These are phyloP conservation scores for Glaciozyma martinii DNA, from an alignment of 768 basidiomycete species.

Conservation along the genomic window DNA sequence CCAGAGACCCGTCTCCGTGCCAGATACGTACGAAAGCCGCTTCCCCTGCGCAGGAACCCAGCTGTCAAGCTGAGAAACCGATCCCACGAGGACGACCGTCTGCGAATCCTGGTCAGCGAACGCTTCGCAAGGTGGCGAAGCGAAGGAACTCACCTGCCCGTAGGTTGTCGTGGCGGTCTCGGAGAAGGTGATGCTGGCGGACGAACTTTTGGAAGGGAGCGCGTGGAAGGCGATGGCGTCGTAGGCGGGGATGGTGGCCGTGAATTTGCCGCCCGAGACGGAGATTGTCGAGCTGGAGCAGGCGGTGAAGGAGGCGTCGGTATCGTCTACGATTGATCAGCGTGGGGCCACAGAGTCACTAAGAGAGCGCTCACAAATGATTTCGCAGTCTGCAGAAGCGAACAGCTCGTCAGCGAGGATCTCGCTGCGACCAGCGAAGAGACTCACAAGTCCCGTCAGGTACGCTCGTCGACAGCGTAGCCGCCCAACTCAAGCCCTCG, in stretches of 20 bases:
- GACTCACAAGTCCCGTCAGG: background rate
- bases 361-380: background rate
- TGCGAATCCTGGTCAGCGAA: background rate
- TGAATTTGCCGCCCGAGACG: background rate
- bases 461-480: background rate
- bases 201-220: background rate
- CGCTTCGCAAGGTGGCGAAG: background rate
- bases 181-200: background rate
- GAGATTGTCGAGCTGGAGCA: background rate
- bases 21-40: background rate
- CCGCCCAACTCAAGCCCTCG: background rate
- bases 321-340: no score
- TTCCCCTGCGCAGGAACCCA: background rate
- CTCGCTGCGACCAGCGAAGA: no score
- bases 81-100: background rate
- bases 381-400: background rate
- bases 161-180: background rate
- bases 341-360: background rate
- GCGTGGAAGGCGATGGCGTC: background rate
- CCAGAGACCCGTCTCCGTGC: background rate
- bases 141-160: background rate
- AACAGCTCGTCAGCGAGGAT: no score
- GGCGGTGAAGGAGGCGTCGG: no score
- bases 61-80: background rate
- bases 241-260: background rate